These are phyloP conservation scores for Fusarium floridanum DNA, from an alignment of 2,329 filamentous ascomycete genomes.

Conservation along the genomic window DNA sequence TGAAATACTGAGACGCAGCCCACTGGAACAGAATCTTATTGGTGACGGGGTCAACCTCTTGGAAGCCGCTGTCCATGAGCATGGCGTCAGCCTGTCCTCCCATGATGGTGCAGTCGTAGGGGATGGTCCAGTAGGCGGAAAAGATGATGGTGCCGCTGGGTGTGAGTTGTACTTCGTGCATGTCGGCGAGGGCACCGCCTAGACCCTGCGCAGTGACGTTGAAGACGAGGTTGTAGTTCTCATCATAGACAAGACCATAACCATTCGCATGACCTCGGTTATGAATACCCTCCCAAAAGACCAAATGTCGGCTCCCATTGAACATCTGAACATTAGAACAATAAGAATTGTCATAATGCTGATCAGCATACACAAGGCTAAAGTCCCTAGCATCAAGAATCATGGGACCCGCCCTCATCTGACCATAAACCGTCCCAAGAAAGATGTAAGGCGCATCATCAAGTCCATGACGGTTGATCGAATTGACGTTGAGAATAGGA, in stretches of 20 bases:
- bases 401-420: conserved; percentile 49
- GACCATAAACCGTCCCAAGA: conserved; percentile 44
- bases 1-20: conserved; percentile 51
- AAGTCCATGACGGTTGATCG: conserved; percentile 42
- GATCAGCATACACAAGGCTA: conserved; percentile 55
- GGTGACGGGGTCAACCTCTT: conserved; percentile 54
- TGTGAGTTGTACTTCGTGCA: conserved; percentile 60
- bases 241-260: conserved; percentile 49
- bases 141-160: conserved; percentile 56
- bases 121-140: conserved; percentile 55
- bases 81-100: conserved; percentile 49
- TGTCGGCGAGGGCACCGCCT: conserved; percentile 51
- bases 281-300: conserved; percentile 52
- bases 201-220: conserved; percentile 54
- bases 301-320: conserved; percentile 50
- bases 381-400: conserved; percentile 53
- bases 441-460: conserved; percentile 52
- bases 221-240: conserved; percentile 53
- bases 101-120: conserved; percentile 47
- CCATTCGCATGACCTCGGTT: conserved; percentile 47
- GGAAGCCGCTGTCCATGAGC: conserved; percentile 55
- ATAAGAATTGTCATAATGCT: conserved; percentile 46
- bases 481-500: conserved; percentile 52
- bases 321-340: conserved; percentile 47
- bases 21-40: conserved; percentile 55